Conservation (phyloP, 108 stramenopile species). For the Skeletonema marinoi region DNA sequence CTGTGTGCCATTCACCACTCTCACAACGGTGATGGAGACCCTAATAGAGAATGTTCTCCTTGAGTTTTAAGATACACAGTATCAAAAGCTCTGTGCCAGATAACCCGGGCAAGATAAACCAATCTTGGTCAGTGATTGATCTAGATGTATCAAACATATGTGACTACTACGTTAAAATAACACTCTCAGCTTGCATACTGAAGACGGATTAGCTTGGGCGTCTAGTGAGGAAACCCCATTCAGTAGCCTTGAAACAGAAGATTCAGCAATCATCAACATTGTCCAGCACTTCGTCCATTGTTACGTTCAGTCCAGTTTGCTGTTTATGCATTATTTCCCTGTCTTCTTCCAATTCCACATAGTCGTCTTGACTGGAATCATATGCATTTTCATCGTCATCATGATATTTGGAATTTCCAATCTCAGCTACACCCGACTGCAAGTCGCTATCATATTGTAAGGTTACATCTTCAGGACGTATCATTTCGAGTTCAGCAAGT, state of each 20-base stretch:
- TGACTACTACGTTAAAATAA: neutral
- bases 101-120: neutral
- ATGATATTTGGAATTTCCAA: neutral
- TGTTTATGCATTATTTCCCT: conserved; percentile 25
- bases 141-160: neutral
- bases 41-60: neutral
- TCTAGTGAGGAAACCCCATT: too few relatives aligned
- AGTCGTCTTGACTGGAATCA: neutral
- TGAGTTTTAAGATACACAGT: neutral
- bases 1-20: neutral
- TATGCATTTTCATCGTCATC: neutral
- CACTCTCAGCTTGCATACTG: neutral
- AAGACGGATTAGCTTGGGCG: too few relatives aligned
- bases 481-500: conserved; percentile 24
- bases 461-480: conserved; percentile 10
- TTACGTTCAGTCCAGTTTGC: neutral
- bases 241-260: too few relatives aligned
- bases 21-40: neutral
- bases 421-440: neutral
- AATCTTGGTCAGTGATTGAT: neutral
- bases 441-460: neutral
- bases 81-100: neutral
- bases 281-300: neutral
- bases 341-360: conserved; percentile 22
- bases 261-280: conserved; percentile 24